Base-by-base conservation (phyloP, 2,329 filamentous ascomycete genomes). In the Sporothrix schenckii region DNA sequence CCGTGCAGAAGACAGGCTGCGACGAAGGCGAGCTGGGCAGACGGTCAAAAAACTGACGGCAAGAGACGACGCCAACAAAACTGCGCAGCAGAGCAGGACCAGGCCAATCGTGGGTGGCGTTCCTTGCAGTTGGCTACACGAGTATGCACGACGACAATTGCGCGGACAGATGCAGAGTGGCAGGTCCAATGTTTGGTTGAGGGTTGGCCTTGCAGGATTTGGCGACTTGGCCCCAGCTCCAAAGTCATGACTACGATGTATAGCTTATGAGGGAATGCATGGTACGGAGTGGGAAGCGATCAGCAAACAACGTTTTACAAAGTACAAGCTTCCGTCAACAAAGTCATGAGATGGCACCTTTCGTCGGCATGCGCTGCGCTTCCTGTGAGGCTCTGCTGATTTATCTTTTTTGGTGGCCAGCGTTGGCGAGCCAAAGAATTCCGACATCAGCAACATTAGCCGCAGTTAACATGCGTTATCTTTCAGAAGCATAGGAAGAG, bases 81-180 rank as follows among this genome's bases (percentile, higher is more conserved):
- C n/a, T 63, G 49, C 44, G 60, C 61, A 65, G 61, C 44, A 49
- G 27, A 24, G 61, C 61, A 66, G 5, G 4, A 21, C 58, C 19
- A 2, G 30, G 30, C 47, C 63, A 66, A 66, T 24, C 1, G 24
- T 5, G 21, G 27, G 24, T 27, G 44, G 39, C 24, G 61, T 66
- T 50, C 44, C 61, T 65, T 49, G 61, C 44, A 39, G 61, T 47
- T 21, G 61, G 61, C 24, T 14, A 66, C 61, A 66, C 44, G 21
- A 39, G 16, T 10, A 52, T 65, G 61, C 61, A 34, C 41, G 21
- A 50, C 61, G 61, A 50, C 61, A 65, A 49, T 44, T 34, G 27
- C 27, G 34, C 61, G 44, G 61, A 34, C 14, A 50, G 19, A 6
- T 50, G 16, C 61, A 65, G 58, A 10, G 39, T 58, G n/a, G 39